Evolutionary conservation across 1,139 yeast genomes (phyloP), one percentile per base, ranked within the genome.

Genomic region (Hyphopichia burtonii): DNA sequence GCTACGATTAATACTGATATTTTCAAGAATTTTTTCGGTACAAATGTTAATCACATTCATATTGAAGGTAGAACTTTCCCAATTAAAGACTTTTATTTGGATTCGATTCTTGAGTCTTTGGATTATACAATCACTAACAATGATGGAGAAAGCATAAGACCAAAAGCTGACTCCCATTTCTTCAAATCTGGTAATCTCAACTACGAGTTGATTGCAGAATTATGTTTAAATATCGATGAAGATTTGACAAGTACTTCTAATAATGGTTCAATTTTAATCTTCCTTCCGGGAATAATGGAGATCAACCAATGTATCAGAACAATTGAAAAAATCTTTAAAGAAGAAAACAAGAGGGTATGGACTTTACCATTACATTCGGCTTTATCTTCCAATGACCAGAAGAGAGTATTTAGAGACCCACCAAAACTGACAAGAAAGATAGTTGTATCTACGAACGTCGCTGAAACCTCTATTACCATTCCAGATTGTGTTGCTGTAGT

Each of bases 11-110:
- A 89, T 53, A 77, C 83, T 1, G 72, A 74, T n/a, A 71, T 79
- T 20, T 91, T 90, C 63, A 71, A 76, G 41, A 66, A 71, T 15
- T 91, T 86, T 55, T 91, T 91, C 46, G 54, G 54, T 4, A 49
- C 64, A 51, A 60, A 65, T 1, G 62, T 80, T 39, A 68, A 76
- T 23, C 82, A 83, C 46, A 71, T 82, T 40, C 96, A 90, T 58
- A 90, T 93, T 43, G 89, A 85, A 55, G 99, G 99, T 2, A 72
- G 98, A 51, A 93, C 98, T 0, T 93, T 86, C 61, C 98, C 99
- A 0, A 93, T 93, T 36, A 61, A 78, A 39, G 96, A 90, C 55
- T 68, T 65, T 44, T 90, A 82, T 53, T 71, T 91, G 46, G 94
- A 87, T 41, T 76, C 78, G 15, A 71, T 89, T 19, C 64, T 91